Conservation (phyloP, 306 rosid genomes). For the Chamaecrista fasciculata region DNA sequence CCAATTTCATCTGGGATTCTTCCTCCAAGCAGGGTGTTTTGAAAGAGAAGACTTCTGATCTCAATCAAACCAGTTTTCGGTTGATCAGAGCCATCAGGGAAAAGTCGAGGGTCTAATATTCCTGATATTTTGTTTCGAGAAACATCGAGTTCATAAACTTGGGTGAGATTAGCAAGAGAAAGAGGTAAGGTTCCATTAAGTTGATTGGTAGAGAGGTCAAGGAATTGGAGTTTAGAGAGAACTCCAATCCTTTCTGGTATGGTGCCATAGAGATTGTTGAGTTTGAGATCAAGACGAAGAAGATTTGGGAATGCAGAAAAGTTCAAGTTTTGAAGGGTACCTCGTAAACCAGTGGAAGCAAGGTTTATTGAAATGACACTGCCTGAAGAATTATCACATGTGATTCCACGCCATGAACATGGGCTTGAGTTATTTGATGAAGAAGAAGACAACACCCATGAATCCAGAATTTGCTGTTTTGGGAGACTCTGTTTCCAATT, state of each 20-base stretch:
- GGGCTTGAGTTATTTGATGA: background rate
- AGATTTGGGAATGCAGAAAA: slow-evolving; percentile 43
- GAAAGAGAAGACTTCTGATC: slow-evolving; percentile 32
- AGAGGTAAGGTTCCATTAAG: slow-evolving; percentile 37
- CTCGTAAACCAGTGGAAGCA: background rate
- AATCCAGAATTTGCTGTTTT: background rate
- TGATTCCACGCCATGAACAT: slow-evolving; percentile 8
- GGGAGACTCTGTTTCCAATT: background rate
- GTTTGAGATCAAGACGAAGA: slow-evolving; percentile 39
- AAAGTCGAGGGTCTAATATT: slow-evolving; percentile 34
- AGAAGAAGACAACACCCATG: slow-evolving; percentile 2
- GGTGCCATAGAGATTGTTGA: slow-evolving; percentile 11
- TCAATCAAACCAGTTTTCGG: slow-evolving; percentile 32
- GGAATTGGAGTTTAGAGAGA: slow-evolving; percentile 38
- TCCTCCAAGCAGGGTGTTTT: slow-evolving; percentile 36
- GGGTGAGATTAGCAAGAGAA: slow-evolving; percentile 43
- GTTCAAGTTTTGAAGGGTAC: slow-evolving; percentile 39
- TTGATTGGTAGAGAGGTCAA: slow-evolving; percentile 38
- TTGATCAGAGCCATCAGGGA: slow-evolving; percentile 27
- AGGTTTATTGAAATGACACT: background rate
- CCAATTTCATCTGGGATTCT: slow-evolving; percentile 43
- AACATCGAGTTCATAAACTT: slow-evolving; percentile 37
- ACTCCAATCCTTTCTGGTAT: slow-evolving; percentile 1
- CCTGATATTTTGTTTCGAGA: slow-evolving; percentile 40
- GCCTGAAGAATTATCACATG: background rate